These are phyloP conservation scores for Populus hybrid DNA, from an alignment of 441 rosid species.

Conservation along the genomic window DNA sequence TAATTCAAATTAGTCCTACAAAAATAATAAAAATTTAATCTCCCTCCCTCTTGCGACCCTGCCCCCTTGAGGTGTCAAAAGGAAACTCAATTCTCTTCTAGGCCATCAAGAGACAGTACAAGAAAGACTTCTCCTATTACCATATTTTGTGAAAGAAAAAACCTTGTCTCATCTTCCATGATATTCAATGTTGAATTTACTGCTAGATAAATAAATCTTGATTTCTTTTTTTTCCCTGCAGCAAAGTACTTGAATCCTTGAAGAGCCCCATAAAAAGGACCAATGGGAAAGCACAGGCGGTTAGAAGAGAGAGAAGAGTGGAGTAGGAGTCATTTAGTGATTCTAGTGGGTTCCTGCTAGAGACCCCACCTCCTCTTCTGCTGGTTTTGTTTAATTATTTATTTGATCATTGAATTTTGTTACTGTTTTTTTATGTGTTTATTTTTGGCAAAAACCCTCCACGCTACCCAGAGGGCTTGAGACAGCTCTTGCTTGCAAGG, in stretches of 20 bases:
- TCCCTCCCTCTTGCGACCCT: background rate
- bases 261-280: conserved; percentile 44
- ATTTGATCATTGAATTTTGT: conserved; percentile 12
- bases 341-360: conserved; percentile 62
- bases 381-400: background rate
- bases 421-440: conserved; percentile 13
- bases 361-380: conserved; percentile 35
- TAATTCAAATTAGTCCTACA: background rate
- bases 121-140: conserved; percentile 1
- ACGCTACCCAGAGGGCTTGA: conserved; percentile 30
- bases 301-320: conserved; percentile 66
- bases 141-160: conserved; percentile 18
- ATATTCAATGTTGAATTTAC: conserved; percentile 24
- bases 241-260: conserved; percentile 33
- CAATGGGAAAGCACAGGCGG: conserved; percentile 84
- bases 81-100: conserved; percentile 11
- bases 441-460: conserved; percentile 26
- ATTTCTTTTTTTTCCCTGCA: conserved; percentile 8
- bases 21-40: background rate
- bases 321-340: conserved; percentile 73
- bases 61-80: conserved; percentile 23
- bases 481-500: conserved; percentile 43
- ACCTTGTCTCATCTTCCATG: conserved; percentile 31
- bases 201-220: conserved; percentile 21
- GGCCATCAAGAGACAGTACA: background rate